phyloP scores from a whole-genome alignment of 768 basidiomycete species.

The Boletus vinaceobasis region DNA sequence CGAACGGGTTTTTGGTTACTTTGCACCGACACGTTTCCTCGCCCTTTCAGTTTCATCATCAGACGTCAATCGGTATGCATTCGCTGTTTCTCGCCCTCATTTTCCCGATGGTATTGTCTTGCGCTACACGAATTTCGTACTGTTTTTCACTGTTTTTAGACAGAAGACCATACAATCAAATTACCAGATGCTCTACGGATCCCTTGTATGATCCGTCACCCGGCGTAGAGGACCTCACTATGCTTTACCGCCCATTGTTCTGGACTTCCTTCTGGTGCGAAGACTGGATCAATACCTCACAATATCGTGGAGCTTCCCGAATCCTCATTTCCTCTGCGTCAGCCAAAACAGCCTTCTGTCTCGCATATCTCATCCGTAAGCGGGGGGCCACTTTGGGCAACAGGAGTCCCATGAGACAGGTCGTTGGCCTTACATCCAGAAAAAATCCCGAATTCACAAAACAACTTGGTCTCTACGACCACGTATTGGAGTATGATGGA shows the following conservation, averaged over 20 bases:
- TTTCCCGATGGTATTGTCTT: constrained; percentile 49
- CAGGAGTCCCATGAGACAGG: constrained; percentile 22
- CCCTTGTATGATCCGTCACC: constrained; percentile 50
- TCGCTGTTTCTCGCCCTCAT: constrained; percentile 59
- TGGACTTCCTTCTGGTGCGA: constrained; percentile 78
- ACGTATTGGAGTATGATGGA: constrained; percentile 52
- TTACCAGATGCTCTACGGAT: constrained; percentile 56
- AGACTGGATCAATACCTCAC: constrained; percentile 56
- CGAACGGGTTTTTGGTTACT: constrained; percentile 60
- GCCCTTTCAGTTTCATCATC: constrained; percentile 47
- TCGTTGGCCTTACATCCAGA: constrained; percentile 61
- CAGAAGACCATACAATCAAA: constrained; percentile 65
- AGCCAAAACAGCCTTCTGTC: constrained; percentile 68
- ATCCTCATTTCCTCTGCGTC: constrained; percentile 69
- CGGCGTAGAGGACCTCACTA: constrained; percentile 55
- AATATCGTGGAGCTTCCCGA: constrained; percentile 45
- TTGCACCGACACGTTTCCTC: constrained; percentile 58
- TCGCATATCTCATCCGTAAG: constrained; percentile 57
- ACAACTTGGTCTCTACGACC: constrained; percentile 52
- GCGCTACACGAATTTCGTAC: neutral
- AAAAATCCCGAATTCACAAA: constrained; percentile 54
- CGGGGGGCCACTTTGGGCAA: constrained; percentile 27
- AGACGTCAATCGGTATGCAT: constrained; percentile 50
- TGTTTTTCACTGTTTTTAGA: constrained; percentile 37
- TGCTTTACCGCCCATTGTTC: constrained; percentile 71